These are phyloP conservation scores for Trypanosoma congolense DNA, from an alignment of 208 protist genomes.

Conservation along the genomic window DNA sequence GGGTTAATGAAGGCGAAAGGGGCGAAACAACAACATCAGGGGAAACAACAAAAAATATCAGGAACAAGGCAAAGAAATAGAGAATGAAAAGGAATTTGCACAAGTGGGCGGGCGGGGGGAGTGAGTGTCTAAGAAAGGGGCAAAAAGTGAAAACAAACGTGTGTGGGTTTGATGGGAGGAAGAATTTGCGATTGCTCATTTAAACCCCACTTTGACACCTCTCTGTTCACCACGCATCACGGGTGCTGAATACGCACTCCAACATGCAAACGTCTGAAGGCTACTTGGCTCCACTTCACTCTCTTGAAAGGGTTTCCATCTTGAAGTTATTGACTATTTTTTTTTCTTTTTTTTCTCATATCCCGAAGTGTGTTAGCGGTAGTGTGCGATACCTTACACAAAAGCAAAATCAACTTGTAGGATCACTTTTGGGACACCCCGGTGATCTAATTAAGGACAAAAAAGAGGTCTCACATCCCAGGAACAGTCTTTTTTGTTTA, in stretches of 20 bases:
- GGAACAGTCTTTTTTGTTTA: neutral
- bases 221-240: neutral
- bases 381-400: neutral
- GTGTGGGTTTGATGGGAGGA: too few relatives aligned
- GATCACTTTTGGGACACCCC: neutral
- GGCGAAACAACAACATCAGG: slow-evolving; percentile 3
- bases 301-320: too few relatives aligned
- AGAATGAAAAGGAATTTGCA: neutral
- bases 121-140: too few relatives aligned
- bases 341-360: too few relatives aligned
- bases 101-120: neutral
- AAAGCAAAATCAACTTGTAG: neutral
- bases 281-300: too few relatives aligned
- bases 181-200: too few relatives aligned
- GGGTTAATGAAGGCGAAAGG: neutral
- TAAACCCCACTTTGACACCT: too few relatives aligned
- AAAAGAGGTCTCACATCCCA: neutral
- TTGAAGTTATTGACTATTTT: slow-evolving; percentile 1
- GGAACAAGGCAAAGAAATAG: neutral
- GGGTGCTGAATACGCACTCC: neutral
- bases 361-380: neutral
- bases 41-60: slow-evolving; percentile 12
- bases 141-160: too few relatives aligned
- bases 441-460: neutral
- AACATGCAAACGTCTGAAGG: too few relatives aligned